phyloP scores from a whole-genome alignment of 192 early-diverging fungal species.

The Backusella tarrabulga region DNA sequence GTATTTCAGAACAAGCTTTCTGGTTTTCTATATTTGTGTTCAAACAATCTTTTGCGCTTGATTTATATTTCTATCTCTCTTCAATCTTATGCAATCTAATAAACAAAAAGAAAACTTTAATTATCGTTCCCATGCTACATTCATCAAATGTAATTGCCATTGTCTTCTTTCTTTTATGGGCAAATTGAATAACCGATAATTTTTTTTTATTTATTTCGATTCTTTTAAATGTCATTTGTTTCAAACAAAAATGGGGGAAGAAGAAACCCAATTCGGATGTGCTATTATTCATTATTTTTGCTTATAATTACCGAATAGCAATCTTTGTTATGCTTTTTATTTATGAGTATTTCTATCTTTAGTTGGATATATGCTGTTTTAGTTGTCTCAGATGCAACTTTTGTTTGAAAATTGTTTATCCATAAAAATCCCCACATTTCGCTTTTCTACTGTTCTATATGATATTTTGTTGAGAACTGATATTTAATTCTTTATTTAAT shows the following conservation, averaged over 20 bases:
- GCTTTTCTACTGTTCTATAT: background rate
- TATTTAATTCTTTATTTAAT: background rate
- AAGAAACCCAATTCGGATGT: background rate
- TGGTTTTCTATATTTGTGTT: background rate
- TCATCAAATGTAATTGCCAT: background rate
- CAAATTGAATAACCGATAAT: background rate
- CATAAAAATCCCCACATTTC: background rate
- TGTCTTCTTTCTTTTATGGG: background rate
- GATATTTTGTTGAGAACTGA: background rate
- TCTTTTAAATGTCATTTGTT: background rate
- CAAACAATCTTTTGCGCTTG: background rate
- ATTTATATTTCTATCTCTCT: background rate
- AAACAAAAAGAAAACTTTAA: background rate
- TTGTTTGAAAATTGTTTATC: background rate
- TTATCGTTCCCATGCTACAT: background rate
- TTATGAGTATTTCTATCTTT: background rate
- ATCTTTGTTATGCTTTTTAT: background rate
- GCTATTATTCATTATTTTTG: background rate
- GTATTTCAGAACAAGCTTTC: background rate
- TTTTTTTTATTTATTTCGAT: background rate
- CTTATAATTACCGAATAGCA: background rate
- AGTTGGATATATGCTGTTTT: background rate
- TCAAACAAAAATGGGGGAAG: constrained; percentile 6
- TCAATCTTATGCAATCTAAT: background rate
- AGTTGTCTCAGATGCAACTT: background rate